Evolutionary conservation across 805 yeast genomes (phyloP).

Genomic region (Diddensiella transvaalensis): DNA sequence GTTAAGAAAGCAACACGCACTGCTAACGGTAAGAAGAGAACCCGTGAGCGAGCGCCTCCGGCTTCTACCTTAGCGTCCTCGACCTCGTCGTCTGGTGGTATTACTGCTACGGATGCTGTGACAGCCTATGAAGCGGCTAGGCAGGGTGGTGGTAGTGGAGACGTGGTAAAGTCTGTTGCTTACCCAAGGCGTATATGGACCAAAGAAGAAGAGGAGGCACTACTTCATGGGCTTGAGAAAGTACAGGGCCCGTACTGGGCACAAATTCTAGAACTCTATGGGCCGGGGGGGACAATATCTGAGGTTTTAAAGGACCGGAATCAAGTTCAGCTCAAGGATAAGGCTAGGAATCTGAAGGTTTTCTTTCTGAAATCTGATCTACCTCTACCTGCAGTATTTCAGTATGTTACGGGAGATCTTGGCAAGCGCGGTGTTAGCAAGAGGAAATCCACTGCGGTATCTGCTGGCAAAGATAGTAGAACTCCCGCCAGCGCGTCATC

Average conservation of each 20-base stretch:
- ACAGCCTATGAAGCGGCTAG: slow-evolving; percentile 10
- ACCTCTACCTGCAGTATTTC: slow-evolving; percentile 75
- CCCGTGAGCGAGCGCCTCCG: not conserved
- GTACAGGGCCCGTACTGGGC: slow-evolving; percentile 93
- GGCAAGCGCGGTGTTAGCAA: slow-evolving; percentile 16
- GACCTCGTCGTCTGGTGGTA: no score
- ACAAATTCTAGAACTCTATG: slow-evolving; percentile 81
- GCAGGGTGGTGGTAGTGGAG: not conserved
- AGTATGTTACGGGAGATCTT: slow-evolving; percentile 80
- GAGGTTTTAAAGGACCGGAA: slow-evolving; percentile 84
- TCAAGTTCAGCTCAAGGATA: slow-evolving; percentile 91
- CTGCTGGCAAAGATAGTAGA: slow-evolving; percentile 6
- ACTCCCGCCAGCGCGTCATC: slow-evolving; percentile 2
- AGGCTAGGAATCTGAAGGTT: slow-evolving; percentile 94
- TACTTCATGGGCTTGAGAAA: slow-evolving; percentile 69
- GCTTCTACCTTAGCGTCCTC: no score
- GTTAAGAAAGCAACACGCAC: not conserved
- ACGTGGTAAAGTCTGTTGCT: not conserved
- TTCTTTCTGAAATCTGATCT: slow-evolving; percentile 70
- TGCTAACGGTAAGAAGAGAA: not conserved
- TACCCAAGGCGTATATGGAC: slow-evolving; percentile 74
- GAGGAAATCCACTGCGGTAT: not conserved
- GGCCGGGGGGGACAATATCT: slow-evolving; percentile 85
- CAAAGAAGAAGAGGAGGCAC: slow-evolving; percentile 79
- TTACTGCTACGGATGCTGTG: slow-evolving; percentile 2